Base-by-base conservation (phyloP, 371 early-diverging fungal species). In the Entomophthora muscae region DNA sequence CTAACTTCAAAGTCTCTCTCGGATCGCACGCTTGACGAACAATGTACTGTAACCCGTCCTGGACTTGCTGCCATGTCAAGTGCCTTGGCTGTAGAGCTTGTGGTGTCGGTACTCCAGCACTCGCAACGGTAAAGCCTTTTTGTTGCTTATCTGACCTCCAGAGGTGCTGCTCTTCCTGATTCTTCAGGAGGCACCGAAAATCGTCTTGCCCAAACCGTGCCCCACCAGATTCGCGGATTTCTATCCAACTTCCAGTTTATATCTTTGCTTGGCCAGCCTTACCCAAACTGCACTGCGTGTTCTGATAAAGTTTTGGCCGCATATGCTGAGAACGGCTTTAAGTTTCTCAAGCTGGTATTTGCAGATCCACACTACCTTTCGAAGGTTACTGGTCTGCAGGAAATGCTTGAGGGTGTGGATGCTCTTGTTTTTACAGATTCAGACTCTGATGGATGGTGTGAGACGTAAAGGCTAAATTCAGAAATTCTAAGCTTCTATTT, bases 31-130 rank as follows among this genome's bases (percentile, higher is more conserved):
- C 73, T 97, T 52, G 98, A 97, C 70, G 95, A 97, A 66, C 93
- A 94, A 76, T 97, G 98, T 71, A 97, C 98, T 0, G 96, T 97
- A 10, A 93, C 98, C 3, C 78, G 98, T 1, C 96, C 98, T 1
- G 98, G 96, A 2, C 70, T 97, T 23, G 83, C 95, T 1, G 83
- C 88, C 1, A 81, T 95, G 32, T 93, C 96, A 0, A 79, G 82
- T 32, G 93, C 90, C 0, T 69, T 79, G 28, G 88, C 91, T 0
- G 95, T 91, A 1, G 98, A 97, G 75, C 76, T 97, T 63, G 73
- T 95, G 72, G 85, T 90, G 1, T 87, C 93, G 0, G 61, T 92
- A 12, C 65, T 91, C 29, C 93, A 95, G 71, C 91, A 93, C 69
- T 83, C 82, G 24, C 73, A 78, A 10, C 88, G 88, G 89, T 84